Conservation (phyloP, 176 grass and related monocot species). For the Cocos nucifera region DNA sequence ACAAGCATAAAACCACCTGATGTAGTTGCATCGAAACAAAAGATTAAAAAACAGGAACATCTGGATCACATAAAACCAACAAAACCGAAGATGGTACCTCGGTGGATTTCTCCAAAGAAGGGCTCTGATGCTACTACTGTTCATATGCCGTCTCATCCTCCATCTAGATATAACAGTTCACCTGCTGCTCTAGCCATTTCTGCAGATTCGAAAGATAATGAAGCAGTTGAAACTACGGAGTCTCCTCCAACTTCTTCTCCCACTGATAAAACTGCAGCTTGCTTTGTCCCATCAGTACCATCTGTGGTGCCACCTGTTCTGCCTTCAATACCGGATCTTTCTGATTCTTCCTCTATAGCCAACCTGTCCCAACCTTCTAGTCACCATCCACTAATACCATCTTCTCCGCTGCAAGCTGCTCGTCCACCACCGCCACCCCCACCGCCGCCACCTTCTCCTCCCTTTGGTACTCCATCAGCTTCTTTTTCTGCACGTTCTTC, state of each 20-base stretch:
- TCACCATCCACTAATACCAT: neutral
- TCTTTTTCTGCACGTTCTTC: too few relatives aligned
- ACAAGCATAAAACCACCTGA: constrained; percentile 28
- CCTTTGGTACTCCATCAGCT: too few relatives aligned
- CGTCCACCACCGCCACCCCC: neutral
- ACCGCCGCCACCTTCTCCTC: neutral
- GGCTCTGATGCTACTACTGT: constrained; percentile 54
- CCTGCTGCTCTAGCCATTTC: constrained; percentile 72
- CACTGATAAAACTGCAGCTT: constrained; percentile 7
- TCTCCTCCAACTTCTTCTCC: constrained; percentile 10
- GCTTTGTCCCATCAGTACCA: constrained; percentile 6
- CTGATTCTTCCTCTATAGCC: neutral
- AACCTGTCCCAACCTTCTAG: too few relatives aligned
- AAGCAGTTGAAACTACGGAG: constrained; percentile 19
- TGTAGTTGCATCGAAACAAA: constrained; percentile 26
- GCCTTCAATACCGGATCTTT: neutral
- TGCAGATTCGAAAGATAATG: constrained; percentile 26
- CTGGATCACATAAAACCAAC: constrained; percentile 23
- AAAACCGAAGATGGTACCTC: constrained; percentile 45
- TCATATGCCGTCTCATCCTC: constrained; percentile 61
- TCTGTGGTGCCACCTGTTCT: neutral
- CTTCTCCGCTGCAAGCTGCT: neutral
- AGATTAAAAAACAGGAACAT: constrained; percentile 24
- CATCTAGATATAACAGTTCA: constrained; percentile 73
- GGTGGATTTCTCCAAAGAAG: constrained; percentile 76